Evolutionary conservation across 2,329 filamentous ascomycete genomes (phyloP), one percentile per base, ranked within the genome.

Genomic region (Tolypocladium inflatum): DNA sequence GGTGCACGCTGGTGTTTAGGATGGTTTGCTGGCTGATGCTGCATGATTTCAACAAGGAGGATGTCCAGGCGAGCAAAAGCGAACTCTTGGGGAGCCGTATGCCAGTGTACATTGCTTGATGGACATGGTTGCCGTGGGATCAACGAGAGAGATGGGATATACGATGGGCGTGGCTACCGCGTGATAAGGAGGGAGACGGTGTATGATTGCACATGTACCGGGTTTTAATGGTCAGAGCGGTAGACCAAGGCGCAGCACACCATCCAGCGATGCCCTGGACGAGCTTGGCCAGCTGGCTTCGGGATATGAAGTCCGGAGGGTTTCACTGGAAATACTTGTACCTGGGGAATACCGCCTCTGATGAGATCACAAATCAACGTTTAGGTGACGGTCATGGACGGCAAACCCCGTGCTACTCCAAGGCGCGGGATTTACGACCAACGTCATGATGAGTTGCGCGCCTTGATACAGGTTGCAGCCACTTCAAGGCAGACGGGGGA

Each of bases 21-120:
- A 84, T 83, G 81, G 71, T 83, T 30, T 83, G 80, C 65, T 83
- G 80, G 82, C 67, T 83, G 56, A 73, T 80, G 68, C 67, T 84
- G 60, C 80, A 84, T 63, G 79, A 84, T 62, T 83, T 84, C 56
- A 72, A 81, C 65, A 80, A 78, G 64, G 72, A 76, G 59, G 81
- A 84, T 57, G 71, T 78, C 11, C 79, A 82, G 66, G 66, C 80
- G 3, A 70, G 76, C 51, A 80, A 81, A 67, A 80, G 78, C 59
- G 80, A 83, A 67, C 68, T 83, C 5, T 63, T 78, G 39, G 80
- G 80, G 2, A 83, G 77, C 61, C 75, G 81, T 5, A 74, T 84
- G 72, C 80, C 80, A 0, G 79, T 84, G 11, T 84, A 80, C 59
- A 79, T 84, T 62, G 70, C 76, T 43, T 72, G 55, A 66, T 48